phyloP scores from a whole-genome alignment of 2,329 filamentous ascomycete genomes.

The Ilyonectria sp. region DNA sequence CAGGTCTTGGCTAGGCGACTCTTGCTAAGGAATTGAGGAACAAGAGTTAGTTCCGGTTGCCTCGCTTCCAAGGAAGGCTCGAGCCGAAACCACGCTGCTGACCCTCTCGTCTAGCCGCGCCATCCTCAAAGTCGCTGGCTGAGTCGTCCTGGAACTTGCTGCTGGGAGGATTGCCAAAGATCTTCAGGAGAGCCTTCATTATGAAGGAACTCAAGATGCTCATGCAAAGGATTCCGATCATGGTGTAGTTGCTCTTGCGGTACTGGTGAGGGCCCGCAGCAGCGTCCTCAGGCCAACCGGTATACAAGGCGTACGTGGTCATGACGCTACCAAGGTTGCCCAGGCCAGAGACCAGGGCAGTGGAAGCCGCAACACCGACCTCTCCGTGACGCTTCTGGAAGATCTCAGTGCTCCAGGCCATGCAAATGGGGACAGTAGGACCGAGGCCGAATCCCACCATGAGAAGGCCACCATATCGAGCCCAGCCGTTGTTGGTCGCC shows the following conservation, averaged over 20 bases:
- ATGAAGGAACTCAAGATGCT: conserved; percentile 81
- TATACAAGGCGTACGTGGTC: conserved; percentile 91
- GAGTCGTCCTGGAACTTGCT: conserved; percentile 61
- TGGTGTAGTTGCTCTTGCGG: conserved; percentile 86
- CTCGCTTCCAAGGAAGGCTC: conserved; percentile 54
- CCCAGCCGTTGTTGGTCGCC: conserved; percentile 80
- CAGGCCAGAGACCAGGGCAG: conserved; percentile 87
- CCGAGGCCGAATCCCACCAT: conserved; percentile 93
- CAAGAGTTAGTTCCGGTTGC: conserved; percentile 43
- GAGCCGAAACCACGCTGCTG: conserved; percentile 72
- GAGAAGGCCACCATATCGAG: conserved; percentile 88
- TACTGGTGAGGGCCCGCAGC: conserved; percentile 79
- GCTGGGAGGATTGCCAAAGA: conserved; percentile 69
- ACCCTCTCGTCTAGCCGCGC: conserved; percentile 71
- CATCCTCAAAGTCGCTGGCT: conserved; percentile 68
- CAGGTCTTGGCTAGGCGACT: conserved; percentile 28
- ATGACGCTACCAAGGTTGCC: conserved; percentile 90
- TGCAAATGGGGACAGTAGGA: conserved; percentile 91
- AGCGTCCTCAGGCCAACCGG: conserved; percentile 86
- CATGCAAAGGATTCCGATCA: conserved; percentile 86
- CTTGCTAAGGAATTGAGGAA: conserved; percentile 1
- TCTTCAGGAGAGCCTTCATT: conserved; percentile 77
- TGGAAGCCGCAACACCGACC: conserved; percentile 89
- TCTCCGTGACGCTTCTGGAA: conserved; percentile 93
- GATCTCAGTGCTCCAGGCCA: conserved; percentile 93